These are phyloP conservation scores for Aspergillus sp. DNA, from an alignment of 2,329 filamentous ascomycete species.

Conservation along the genomic window DNA sequence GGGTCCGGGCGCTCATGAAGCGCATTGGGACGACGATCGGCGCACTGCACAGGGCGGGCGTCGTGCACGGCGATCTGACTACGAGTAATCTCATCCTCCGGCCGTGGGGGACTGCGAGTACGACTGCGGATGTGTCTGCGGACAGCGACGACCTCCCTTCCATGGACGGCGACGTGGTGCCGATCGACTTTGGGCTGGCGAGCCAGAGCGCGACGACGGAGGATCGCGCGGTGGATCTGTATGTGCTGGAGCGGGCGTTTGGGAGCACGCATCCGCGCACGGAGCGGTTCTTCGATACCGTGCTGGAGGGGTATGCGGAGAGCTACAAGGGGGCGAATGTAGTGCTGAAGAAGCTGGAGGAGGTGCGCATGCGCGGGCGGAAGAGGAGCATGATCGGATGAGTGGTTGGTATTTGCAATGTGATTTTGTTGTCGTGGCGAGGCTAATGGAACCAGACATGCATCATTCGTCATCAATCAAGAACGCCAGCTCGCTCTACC, in stretches of 20 bases:
- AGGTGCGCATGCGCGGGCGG: constrained; percentile 87
- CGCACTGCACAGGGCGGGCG: constrained; percentile 74
- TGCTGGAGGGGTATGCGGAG: constrained; percentile 71
- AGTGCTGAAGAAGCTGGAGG: constrained; percentile 80
- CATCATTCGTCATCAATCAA: constrained; percentile 7
- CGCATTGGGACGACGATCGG: constrained; percentile 72
- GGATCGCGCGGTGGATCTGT: constrained; percentile 91
- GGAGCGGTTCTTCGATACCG: constrained; percentile 70
- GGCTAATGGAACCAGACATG: constrained; percentile 6
- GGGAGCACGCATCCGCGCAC: constrained; percentile 89
- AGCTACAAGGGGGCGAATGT: constrained; percentile 72
- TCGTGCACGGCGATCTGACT: constrained; percentile 93
- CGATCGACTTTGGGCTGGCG: constrained; percentile 94
- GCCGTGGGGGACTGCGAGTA: constrained; percentile 32
- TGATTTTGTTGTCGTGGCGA: background rate
- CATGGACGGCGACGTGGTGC: constrained; percentile 71
- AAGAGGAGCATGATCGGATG: constrained; percentile 97
- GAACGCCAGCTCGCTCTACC: constrained; percentile 24
- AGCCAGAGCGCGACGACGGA: constrained; percentile 80
- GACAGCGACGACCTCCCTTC: constrained; percentile 21
- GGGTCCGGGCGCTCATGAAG: constrained; percentile 63
- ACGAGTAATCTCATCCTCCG: constrained; percentile 94
- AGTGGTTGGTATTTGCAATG: constrained; percentile 19
- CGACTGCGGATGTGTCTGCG: no score
- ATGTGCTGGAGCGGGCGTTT: constrained; percentile 93